Percentiles rank a stretch among this genome's conserved stretches.
Conservation (phyloP, 306 rosid genomes). For the Dicorynia guianensis region DNA sequence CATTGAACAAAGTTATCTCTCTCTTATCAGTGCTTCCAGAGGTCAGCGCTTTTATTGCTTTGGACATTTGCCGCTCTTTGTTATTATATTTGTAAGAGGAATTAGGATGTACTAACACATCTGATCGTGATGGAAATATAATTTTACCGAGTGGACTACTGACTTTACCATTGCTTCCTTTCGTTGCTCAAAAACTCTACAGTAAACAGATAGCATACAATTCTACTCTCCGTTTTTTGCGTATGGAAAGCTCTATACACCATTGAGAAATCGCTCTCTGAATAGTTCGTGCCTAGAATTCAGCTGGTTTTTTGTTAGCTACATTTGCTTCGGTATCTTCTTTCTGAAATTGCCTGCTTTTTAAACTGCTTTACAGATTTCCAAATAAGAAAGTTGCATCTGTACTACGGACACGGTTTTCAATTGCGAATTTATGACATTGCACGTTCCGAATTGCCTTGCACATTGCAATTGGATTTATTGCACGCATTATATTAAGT, state of each 20-base stretch:
- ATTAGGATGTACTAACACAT: slow-evolving; percentile 11
- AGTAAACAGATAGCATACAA: background rate
- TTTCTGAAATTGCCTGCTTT: background rate
- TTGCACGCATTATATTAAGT: too few relatives aligned
- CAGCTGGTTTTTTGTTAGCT: slow-evolving; percentile 10
- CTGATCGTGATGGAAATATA: slow-evolving; percentile 12
- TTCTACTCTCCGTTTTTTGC: background rate
- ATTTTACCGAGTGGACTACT: slow-evolving; percentile 10
- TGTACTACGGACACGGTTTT: background rate
- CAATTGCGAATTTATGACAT: too few relatives aligned
- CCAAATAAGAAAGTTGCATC: background rate
- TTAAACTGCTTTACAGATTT: background rate
- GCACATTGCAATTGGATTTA: too few relatives aligned
- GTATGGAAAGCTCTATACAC: background rate
- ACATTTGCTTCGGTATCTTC: background rate
- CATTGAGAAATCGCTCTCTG: background rate
- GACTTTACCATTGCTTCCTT: background rate
- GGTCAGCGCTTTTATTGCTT: slow-evolving; percentile 14
- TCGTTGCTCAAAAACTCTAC: background rate
- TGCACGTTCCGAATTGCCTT: too few relatives aligned
- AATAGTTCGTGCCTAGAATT: slow-evolving; percentile 6
- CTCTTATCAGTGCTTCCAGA: slow-evolving; percentile 61
- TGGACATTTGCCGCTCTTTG: background rate
- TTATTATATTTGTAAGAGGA: background rate
- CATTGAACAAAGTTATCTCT: slow-evolving; percentile 52